A percentile compares a stretch with the other conserved stretches of the same genome.
Evolutionary conservation across 306 rosid species (phyloP).

Genomic region (Carpinus fangiana): DNA sequence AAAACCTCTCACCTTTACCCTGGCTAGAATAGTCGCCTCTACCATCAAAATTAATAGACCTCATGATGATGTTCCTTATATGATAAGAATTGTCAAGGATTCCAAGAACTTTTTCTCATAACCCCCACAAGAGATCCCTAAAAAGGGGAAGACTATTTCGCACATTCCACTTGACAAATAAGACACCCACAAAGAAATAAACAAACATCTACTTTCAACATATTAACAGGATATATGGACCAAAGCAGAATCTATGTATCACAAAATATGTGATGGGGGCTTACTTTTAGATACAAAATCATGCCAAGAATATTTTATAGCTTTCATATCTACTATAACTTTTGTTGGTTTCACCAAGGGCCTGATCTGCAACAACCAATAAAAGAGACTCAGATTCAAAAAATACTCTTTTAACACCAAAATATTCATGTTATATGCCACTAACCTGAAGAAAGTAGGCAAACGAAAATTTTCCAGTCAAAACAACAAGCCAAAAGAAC

Average conservation of each 20-base stretch:
- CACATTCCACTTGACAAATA: background rate
- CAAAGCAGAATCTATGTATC: background rate
- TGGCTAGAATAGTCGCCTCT: too few species aligned
- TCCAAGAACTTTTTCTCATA: too few species aligned
- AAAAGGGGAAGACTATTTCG: too few species aligned
- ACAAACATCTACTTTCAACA: background rate
- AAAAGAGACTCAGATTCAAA: background rate
- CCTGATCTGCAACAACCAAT: constrained; percentile 57
- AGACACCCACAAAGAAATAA: background rate
- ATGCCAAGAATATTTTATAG: constrained; percentile 71
- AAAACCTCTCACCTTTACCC: too few species aligned
- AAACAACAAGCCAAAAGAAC: constrained; percentile 81
- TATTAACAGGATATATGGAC: background rate
- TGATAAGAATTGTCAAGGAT: too few species aligned
- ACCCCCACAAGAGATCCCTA: too few species aligned
- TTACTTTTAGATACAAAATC: constrained; percentile 78
- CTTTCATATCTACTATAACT: constrained; percentile 35
- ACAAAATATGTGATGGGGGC: constrained; percentile 11
- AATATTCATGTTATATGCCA: background rate
- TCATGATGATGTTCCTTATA: too few species aligned
- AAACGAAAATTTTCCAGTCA: constrained; percentile 78
- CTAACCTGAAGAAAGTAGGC: constrained; percentile 95
- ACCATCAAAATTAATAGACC: too few species aligned
- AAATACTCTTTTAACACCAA: background rate
- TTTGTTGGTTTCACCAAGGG: constrained; percentile 80